Conservation (phyloP, 140 eudicot species). For the Ambrosia hybrid region DNA sequence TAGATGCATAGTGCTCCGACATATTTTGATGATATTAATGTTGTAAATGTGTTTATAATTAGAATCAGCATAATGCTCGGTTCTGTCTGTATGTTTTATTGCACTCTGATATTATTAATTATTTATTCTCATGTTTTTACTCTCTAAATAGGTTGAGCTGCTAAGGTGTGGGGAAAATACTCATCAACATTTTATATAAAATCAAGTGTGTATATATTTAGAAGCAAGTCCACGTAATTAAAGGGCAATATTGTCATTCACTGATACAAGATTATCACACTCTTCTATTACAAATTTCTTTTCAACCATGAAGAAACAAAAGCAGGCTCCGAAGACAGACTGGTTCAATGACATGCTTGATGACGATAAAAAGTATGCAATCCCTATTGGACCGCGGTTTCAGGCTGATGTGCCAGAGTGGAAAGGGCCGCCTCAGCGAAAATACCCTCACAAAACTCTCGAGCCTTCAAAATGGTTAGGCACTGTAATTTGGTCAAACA, state of each 20-base stretch:
- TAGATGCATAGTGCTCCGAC: no score
- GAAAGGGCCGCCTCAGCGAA: constrained; percentile 40
- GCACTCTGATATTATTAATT: not conserved
- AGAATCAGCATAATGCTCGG: no score
- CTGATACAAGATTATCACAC: not conserved
- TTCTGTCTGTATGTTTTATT: no score
- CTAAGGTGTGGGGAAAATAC: not conserved
- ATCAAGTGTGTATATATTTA: not conserved
- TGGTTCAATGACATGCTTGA: constrained; percentile 26
- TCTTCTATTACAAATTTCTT: constrained; percentile 5
- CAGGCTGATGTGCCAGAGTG: constrained; percentile 67
- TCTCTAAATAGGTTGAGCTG: constrained; percentile 1
- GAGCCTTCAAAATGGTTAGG: constrained; percentile 59
- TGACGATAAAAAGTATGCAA: constrained; percentile 32
- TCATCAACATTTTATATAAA: not conserved
- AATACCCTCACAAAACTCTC: constrained; percentile 22
- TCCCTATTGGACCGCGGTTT: constrained; percentile 69
- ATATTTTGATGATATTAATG: no score
- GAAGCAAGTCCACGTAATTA: no score
- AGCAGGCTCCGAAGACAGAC: constrained; percentile 19
- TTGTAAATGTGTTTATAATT: no score
- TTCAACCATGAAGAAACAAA: constrained; percentile 33
- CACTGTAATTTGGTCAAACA: constrained; percentile 55
- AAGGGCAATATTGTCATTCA: constrained; percentile 5
- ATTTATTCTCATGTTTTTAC: not conserved